Evolutionary conservation across 179 eudicot species (phyloP), one percentile per base, ranked within the genome.

Genomic region (Nepenthes alata): DNA sequence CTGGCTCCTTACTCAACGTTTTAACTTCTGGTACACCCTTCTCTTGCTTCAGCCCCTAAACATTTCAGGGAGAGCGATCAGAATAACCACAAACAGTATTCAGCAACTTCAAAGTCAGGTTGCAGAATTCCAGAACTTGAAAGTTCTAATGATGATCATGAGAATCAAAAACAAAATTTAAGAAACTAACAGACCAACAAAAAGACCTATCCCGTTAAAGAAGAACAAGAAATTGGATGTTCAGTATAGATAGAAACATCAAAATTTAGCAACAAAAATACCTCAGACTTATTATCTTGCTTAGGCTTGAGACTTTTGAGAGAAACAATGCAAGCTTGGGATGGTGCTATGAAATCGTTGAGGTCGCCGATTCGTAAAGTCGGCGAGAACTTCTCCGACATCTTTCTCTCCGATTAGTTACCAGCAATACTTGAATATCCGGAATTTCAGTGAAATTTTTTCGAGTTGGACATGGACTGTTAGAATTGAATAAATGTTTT

Each of bases 321-420:
- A 47, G 80, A 81, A 57, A 90, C 83, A 48, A 90, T 82, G 67
- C 97, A 90, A 45, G 88, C 95, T 71, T 90, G 97, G 0, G 97
- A 80, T 0, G 97, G 97, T 1, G 95, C 86, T 45, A 90, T 88
- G 72, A 73, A 90, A 69, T 90, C 97, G 65, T 88, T 90, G 55
- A 90, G 73, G 65, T 90, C 97, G 12, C 93, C 83, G 8, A 90
- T 83, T 56, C 93, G 73, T 15, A 90, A 70, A 37, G 97, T 77
- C 41, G 93, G 78, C 45, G 95, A 90, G 61, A 81, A 90, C 57
- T 79, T 90, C 66, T 83, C 86, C 60, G 95, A 82, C 97, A 90
- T 90, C 49, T 34, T 39, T 35, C 35, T 35, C 50, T 9, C 56
- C 16, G 45, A 6, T 52, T 15, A 15, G 16, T 52, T 3, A 6